A percentile compares a stretch with the other conserved stretches of the same genome.
These are phyloP conservation scores for Capronia epimyces DNA, from an alignment of 2,329 filamentous ascomycete genomes.

Conservation along the genomic window DNA sequence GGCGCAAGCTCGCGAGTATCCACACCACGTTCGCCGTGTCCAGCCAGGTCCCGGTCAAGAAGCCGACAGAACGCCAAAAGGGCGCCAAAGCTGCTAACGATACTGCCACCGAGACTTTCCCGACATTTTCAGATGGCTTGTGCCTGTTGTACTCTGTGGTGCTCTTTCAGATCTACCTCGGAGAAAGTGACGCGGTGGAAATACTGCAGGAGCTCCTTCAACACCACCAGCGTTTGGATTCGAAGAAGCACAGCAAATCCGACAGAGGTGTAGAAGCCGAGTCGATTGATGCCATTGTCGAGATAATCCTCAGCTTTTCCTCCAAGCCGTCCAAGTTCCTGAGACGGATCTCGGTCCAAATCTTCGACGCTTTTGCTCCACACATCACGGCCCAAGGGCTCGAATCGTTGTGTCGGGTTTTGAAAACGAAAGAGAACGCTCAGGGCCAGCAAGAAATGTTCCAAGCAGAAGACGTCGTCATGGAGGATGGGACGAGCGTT, in stretches of 20 bases:
- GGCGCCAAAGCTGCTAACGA: conserved; percentile 32
- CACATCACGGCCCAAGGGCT: conserved; percentile 70
- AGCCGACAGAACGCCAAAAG: not conserved
- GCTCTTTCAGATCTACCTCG: conserved; percentile 83
- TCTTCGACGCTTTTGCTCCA: conserved; percentile 75
- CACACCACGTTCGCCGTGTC: conserved; percentile 37
- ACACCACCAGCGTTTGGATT: conserved; percentile 55
- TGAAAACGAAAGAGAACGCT: conserved; percentile 72
- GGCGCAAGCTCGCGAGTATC: conserved; percentile 37
- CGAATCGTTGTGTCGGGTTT: conserved; percentile 57
- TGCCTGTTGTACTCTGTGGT: conserved; percentile 78
- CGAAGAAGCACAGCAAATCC: not conserved
- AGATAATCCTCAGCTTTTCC: conserved; percentile 84
- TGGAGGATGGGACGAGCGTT: conserved; percentile 43
- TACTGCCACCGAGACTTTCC: conserved; percentile 30
- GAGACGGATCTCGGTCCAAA: conserved; percentile 78
- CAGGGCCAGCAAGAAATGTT: conserved; percentile 85
- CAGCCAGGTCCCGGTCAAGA: not conserved
- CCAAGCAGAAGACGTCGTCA: conserved; percentile 59
- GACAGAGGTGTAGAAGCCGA: conserved; percentile 28
- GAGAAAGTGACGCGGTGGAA: conserved; percentile 76
- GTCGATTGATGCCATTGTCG: conserved; percentile 68
- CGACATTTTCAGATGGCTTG: conserved; percentile 56
- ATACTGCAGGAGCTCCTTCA: conserved; percentile 73
- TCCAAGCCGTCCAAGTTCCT: conserved; percentile 79